Conservation (phyloP, 257 asterid genomes). For the Jasminum sambac region DNA sequence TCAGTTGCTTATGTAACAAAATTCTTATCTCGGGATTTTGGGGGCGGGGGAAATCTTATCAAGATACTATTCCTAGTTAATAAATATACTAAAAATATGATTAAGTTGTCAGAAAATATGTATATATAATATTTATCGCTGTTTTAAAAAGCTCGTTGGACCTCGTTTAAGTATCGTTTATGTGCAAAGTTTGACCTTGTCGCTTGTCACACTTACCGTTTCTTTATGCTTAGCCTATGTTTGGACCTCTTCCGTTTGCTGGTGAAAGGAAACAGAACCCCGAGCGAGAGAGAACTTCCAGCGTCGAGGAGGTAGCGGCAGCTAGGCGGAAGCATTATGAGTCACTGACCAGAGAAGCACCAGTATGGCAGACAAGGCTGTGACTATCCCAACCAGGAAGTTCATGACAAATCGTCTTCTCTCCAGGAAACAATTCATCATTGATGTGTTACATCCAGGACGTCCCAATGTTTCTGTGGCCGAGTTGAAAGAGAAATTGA, state of each 20-base stretch:
- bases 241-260: neutral
- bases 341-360: slow-evolving; percentile 16
- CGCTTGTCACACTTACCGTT: too few species aligned
- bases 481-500: slow-evolving; percentile 69
- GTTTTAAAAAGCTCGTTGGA: too few species aligned
- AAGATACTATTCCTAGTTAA: too few species aligned
- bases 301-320: neutral
- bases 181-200: too few species aligned
- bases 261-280: slow-evolving; percentile 10
- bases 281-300: slow-evolving; percentile 12
- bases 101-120: too few species aligned
- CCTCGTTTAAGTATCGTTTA: too few species aligned
- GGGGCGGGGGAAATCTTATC: too few species aligned
- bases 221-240: too few species aligned
- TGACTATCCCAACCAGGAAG: slow-evolving; percentile 65
- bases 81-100: too few species aligned
- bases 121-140: too few species aligned
- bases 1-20: too few species aligned
- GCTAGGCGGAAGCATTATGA: slow-evolving; percentile 30
- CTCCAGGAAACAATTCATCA: slow-evolving; percentile 68
- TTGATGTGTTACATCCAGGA: slow-evolving; percentile 74
- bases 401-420: slow-evolving; percentile 76
- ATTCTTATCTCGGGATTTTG: too few species aligned
- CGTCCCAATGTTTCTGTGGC: slow-evolving; percentile 74
- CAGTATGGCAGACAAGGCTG: slow-evolving; percentile 70